Evolutionary conservation across 768 basidiomycete genomes (phyloP), one percentile per base, ranked within the genome.

Genomic region (Trametes punicea): DNA sequence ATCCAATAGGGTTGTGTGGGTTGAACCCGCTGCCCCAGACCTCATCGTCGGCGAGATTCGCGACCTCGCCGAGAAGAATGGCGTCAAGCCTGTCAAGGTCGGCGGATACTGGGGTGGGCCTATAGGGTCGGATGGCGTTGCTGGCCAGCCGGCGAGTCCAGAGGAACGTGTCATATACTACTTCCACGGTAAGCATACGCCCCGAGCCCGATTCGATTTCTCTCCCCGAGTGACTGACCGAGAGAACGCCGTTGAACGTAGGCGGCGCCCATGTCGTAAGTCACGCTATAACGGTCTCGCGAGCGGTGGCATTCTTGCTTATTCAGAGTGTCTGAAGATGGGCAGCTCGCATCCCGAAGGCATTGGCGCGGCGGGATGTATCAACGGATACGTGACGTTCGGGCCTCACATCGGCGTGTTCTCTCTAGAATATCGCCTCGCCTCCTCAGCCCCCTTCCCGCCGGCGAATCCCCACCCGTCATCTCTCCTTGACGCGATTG

Each of bases 401-500:
- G 50, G 50, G 18, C 31, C 45, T 9, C 33, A 59, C 10, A 50
- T 70, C 55, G 70, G 75, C 8, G 62, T 69, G 1, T 67, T 76
- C 61, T 67, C 68, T 15, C 57, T 80, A 61, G 82, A 82, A 53
- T 84, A 83, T 60, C 75, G 81, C 21, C 41, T 4, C 67, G 77
- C 67, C 0, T 63, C 68, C 60, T 20, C 46, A 1, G 13, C 54
- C n/a, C 69, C 77, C 9, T 63, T 67, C 48, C 25, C 46, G 4
- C 33, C 62, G 2, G 46, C 64, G 1, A 70, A 78, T 16, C 69
- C 81, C 0, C 84, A 82, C 65, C 83, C 83, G 1, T 74, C 80
- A 0, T 77, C 78, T 0, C 69, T 85, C 1, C 55, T 83, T 13
- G 83, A 84, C 62, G 78, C 73, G 1, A 47, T 82, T 9, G 74